A percentile compares a stretch with the other conserved stretches of the same genome.
Evolutionary conservation across 2,329 filamentous ascomycete species (phyloP).

Genomic region (Grosmannia serpens): DNA sequence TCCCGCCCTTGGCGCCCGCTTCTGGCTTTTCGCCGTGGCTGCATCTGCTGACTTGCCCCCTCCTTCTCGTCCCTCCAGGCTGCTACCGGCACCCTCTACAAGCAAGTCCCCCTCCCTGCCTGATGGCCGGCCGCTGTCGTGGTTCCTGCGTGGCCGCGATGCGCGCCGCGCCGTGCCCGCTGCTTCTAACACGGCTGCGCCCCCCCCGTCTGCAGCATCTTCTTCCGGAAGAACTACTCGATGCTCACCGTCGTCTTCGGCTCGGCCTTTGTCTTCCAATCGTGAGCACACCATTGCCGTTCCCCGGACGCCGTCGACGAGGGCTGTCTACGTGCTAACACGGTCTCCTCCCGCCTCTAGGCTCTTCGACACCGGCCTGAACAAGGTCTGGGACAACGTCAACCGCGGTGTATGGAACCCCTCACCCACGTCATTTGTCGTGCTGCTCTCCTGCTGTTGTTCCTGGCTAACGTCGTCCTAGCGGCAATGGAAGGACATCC

Average conservation of each 20-base stretch:
- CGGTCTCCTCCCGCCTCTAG: conserved; percentile 32
- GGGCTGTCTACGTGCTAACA: conserved; percentile 2
- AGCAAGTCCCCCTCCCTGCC: conserved; percentile 30
- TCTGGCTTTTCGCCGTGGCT: background rate
- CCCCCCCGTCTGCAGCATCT: conserved; percentile 44
- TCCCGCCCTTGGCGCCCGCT: background rate
- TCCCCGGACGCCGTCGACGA: background rate
- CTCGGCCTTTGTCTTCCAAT: conserved; percentile 80
- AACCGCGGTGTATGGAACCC: conserved; percentile 73
- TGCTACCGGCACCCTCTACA: conserved; percentile 40
- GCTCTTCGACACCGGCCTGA: conserved; percentile 69
- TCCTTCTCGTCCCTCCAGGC: conserved; percentile 19
- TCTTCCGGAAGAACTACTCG: conserved; percentile 78
- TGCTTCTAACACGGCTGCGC: conserved; percentile 3
- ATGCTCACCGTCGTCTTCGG: conserved; percentile 83
- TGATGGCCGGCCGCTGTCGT: background rate
- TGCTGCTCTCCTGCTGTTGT: background rate
- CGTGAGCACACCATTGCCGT: conserved; percentile 48
- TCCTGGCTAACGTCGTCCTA: conserved; percentile 25
- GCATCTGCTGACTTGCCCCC: background rate
- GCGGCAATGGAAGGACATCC: conserved; percentile 99
- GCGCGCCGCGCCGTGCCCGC: background rate
- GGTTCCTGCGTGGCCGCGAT: background rate
- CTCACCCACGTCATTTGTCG: background rate
- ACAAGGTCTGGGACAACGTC: conserved; percentile 79